phyloP scores from a whole-genome alignment of 306 rosid genomes.

The Lagenaria siceraria region DNA sequence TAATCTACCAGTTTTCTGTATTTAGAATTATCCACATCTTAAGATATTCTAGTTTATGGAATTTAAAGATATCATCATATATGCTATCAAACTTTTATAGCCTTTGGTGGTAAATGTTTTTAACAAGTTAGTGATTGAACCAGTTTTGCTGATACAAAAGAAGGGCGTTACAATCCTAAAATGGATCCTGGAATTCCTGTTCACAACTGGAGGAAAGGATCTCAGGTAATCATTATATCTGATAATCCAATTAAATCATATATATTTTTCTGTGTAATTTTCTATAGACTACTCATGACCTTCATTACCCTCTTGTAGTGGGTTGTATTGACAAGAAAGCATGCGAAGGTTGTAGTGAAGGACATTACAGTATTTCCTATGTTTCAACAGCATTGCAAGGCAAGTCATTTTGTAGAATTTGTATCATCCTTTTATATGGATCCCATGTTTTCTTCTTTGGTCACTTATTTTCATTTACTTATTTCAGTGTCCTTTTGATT shows the following conservation, averaged over 20 bases:
- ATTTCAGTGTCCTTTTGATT: conserved; percentile 8
- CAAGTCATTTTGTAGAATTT: conserved; percentile 11
- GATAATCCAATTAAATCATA: background rate
- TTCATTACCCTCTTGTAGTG: conserved; percentile 41
- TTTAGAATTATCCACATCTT: background rate
- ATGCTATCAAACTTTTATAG: background rate
- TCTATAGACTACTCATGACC: conserved; percentile 6
- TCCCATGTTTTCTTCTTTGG: background rate
- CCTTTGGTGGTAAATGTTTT: background rate
- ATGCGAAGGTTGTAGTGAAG: conserved; percentile 69
- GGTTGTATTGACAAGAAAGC: conserved; percentile 86
- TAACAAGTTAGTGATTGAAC: conserved; percentile 10
- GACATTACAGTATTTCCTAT: conserved; percentile 63
- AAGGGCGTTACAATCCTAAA: conserved; percentile 92
- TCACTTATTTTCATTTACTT: background rate
- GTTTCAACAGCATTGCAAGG: conserved; percentile 85
- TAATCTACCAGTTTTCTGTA: background rate
- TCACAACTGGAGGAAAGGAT: conserved; percentile 91
- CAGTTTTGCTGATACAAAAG: conserved; percentile 96
- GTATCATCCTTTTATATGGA: background rate
- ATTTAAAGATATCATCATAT: background rate
- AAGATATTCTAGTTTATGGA: background rate
- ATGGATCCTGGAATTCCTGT: conserved; percentile 87
- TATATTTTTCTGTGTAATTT: background rate
- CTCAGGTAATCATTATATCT: conserved; percentile 50